These are phyloP conservation scores for Pogostemon cablin DNA, from an alignment of 257 asterid species.

Conservation along the genomic window DNA sequence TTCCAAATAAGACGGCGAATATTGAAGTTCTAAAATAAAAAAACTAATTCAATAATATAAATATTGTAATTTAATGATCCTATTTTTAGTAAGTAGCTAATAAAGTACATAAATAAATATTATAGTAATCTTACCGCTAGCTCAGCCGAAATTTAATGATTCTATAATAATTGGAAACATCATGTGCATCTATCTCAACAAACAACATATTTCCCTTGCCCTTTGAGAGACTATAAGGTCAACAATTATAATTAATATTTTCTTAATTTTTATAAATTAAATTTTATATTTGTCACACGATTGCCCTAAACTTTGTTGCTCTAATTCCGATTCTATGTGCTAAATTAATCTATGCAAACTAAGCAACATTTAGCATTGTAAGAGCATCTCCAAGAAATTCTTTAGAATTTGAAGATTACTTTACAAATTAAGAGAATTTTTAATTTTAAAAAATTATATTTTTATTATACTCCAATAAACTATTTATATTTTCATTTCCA, in stretches of 20 bases:
- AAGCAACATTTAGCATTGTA: no score
- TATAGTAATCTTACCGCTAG: neutral
- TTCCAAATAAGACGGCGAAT: constrained; percentile 17
- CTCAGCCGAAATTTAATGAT: neutral
- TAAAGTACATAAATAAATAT: neutral
- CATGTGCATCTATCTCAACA: neutral
- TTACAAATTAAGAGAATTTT: no score
- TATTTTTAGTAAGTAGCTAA: constrained; percentile 30
- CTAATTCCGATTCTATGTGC: no score
- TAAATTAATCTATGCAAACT: no score
- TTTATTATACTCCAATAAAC: no score
- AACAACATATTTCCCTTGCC: constrained; percentile 25
- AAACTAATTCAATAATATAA: neutral
- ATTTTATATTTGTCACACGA: neutral
- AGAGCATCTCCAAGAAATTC: no score
- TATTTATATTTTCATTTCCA: no score
- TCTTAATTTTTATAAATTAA: neutral
- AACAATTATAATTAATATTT: neutral
- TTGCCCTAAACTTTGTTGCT: neutral
- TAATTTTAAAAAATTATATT: no score
- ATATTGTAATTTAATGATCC: constrained; percentile 6
- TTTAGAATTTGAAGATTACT: no score
- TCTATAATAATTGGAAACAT: constrained; percentile 1
- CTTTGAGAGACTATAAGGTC: constrained; percentile 24
- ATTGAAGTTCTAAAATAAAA: neutral